Percentiles rank a stretch among this genome's conserved stretches.
These are phyloP conservation scores for Cercospora sp. DNA, from an alignment of 2,329 filamentous ascomycete genomes.

Conservation along the genomic window DNA sequence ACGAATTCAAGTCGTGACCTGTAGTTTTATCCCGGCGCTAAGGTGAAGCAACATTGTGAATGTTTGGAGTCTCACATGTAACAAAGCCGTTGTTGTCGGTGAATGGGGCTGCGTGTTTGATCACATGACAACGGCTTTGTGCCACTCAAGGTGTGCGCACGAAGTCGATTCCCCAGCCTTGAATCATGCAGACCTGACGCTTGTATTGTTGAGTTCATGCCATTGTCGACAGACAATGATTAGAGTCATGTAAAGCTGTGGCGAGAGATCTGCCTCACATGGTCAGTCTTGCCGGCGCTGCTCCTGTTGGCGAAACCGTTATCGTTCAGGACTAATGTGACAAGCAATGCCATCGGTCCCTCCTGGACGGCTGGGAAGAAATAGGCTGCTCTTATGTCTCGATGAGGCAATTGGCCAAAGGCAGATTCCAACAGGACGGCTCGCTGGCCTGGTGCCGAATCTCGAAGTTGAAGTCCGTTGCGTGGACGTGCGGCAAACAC, in stretches of 20 bases:
- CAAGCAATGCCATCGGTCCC: not conserved
- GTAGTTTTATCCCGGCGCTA: not conserved
- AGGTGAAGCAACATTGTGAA: not conserved
- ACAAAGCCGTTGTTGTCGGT: not conserved
- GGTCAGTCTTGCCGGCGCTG: not conserved
- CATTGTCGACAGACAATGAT: not conserved
- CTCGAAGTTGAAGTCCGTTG: too few relatives aligned
- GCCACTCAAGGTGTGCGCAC: not conserved
- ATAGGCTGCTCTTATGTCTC: not conserved
- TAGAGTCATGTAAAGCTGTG: not conserved
- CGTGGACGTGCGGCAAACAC: too few relatives aligned
- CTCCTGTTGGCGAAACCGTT: not conserved
- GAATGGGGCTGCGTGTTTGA: not conserved
- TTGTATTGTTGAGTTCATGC: not conserved
- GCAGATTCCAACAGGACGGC: too few relatives aligned
- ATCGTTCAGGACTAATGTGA: not conserved
- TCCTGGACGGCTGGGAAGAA: not conserved
- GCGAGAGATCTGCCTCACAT: not conserved
- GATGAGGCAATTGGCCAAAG: too few relatives aligned
- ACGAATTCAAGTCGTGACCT: not conserved
- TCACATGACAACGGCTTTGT: not conserved
- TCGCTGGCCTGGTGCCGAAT: too few relatives aligned
- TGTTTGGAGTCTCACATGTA: not conserved
- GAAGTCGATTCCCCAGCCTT: not conserved
- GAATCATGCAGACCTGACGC: not conserved